Evolutionary conservation across 305 asterid genomes (phyloP).

Genomic region (Nicotiana rustica): DNA sequence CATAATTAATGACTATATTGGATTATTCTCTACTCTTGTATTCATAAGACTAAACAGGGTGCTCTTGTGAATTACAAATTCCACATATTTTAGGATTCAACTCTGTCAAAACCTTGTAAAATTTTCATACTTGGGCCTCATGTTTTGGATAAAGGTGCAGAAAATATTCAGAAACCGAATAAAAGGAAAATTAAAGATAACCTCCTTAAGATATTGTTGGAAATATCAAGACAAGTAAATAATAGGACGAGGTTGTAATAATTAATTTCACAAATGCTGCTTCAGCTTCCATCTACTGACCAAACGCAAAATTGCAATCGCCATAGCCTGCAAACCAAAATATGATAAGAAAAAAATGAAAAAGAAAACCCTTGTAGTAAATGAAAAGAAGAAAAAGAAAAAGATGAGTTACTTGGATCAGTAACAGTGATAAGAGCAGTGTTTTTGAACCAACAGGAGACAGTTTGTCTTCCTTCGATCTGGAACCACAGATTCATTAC

Average conservation of each 20-base stretch:
- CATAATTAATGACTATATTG: no score
- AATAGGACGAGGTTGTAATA: neutral
- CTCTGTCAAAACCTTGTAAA: no score
- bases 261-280: neutral
- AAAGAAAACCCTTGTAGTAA: neutral
- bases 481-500: conserved; percentile 51
- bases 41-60: no score
- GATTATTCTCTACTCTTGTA: no score
- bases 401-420: conserved; percentile 48
- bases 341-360: neutral
- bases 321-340: conserved; percentile 25
- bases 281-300: neutral
- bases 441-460: conserved; percentile 51
- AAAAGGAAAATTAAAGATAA: no score
- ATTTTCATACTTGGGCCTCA: no score
- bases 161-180: no score
- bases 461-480: neutral
- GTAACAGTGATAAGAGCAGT: conserved; percentile 48
- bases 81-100: no score
- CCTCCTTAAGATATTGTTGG: no score
- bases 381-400: neutral
- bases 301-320: conserved; percentile 34
- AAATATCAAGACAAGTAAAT: no score
- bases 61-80: no score
- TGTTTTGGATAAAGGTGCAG: no score